Conservation (phyloP, 495 filamentous ascomycete species). For the Viridothelium virens region DNA sequence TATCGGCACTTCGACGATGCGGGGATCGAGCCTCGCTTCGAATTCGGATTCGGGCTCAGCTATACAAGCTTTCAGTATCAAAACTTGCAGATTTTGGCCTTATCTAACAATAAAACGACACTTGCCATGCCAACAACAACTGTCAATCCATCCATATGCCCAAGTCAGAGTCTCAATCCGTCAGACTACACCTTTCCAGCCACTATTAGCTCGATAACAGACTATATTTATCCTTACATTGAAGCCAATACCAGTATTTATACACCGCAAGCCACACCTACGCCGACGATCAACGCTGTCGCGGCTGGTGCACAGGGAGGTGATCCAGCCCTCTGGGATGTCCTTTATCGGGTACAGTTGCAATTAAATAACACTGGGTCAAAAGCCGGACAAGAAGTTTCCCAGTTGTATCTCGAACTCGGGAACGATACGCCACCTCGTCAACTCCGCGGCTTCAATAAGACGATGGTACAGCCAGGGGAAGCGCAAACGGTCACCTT, state of each 20-base stretch:
- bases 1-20: conserved; percentile 80
- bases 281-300: background rate
- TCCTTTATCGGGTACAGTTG: conserved; percentile 6
- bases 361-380: conserved; percentile 4
- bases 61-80: conserved; percentile 78
- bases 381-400: background rate
- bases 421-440: conserved; percentile 33
- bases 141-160: background rate
- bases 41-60: conserved; percentile 82
- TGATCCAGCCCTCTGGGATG: conserved; percentile 9
- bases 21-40: conserved; percentile 65
- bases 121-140: background rate
- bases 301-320: conserved; percentile 6
- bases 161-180: background rate
- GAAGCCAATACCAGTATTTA: conserved; percentile 7
- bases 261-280: background rate
- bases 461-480: conserved; percentile 44
- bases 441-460: conserved; percentile 53
- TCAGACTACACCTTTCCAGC: conserved; percentile 5
- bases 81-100: conserved; percentile 7
- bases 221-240: conserved; percentile 19
- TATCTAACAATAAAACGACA: background rate
- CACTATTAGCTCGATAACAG: conserved; percentile 12
- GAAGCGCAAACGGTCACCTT: conserved; percentile 42
- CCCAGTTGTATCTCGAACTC: conserved; percentile 14